A percentile compares a stretch with the other conserved stretches of the same genome.
Conservation (phyloP, 441 rosid genomes). For the Pelargonium australe region DNA sequence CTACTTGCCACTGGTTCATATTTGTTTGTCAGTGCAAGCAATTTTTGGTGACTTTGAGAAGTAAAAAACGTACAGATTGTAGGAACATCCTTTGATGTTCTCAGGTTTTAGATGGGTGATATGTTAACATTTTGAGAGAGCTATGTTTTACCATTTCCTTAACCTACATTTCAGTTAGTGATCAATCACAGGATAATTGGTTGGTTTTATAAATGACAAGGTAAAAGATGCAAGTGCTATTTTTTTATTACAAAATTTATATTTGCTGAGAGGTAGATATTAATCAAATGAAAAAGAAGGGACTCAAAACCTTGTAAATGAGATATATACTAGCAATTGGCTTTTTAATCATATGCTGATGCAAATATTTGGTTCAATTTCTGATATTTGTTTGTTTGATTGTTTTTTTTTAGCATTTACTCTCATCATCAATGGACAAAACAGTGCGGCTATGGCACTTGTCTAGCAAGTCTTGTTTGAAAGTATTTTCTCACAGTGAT, state of each 20-base stretch:
- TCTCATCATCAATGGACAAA: constrained; percentile 78
- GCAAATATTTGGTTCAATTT: not conserved
- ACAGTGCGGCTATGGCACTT: constrained; percentile 73
- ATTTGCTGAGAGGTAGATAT: not conserved
- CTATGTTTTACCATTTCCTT: not conserved
- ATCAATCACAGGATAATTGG: not conserved
- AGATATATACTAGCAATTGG: not conserved
- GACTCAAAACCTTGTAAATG: not conserved
- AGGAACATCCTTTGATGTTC: not conserved
- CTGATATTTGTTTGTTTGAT: constrained; percentile 5
- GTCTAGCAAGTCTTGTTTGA: constrained; percentile 55
- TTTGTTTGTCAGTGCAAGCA: no score
- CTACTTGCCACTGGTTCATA: no score
- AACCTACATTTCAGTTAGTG: not conserved
- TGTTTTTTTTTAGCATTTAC: constrained; percentile 46
- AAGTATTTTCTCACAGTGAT: constrained; percentile 64
- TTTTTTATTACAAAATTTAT: not conserved
- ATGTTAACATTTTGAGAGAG: not conserved
- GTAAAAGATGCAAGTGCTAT: no score
- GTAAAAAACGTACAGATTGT: not conserved
- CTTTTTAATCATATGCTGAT: not conserved
- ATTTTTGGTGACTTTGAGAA: no score
- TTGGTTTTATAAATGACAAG: no score
- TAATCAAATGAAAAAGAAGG: not conserved
- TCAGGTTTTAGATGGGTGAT: not conserved